Base-by-base conservation (phyloP, 2,329 filamentous ascomycete species). In the Cladosporium sp. region DNA sequence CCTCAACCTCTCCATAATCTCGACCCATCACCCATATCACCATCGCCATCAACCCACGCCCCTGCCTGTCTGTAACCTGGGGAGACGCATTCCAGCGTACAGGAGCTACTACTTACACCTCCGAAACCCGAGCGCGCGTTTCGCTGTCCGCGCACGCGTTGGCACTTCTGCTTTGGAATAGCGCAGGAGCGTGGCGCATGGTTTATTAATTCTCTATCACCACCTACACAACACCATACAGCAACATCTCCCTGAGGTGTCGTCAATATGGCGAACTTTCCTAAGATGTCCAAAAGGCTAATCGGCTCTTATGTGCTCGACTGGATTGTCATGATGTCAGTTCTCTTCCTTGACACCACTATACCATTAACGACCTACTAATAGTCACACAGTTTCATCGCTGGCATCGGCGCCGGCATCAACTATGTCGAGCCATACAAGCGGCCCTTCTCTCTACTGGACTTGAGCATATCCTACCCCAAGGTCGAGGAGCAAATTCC, bases 391-490 rank as follows among this genome's bases (percentile, higher is more conserved):
- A 72, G 70, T 18, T 46, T 46, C 46, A 70, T 72, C 35, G 71
- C 67, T 52, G 72, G 67, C 18, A 63, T 72, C 29, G 71, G 67
- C 18, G 84, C 80, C 65, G 82, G 83, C 7, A 84, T 91, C 70
- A 85, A 85, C 67, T 80, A 80, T 55, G 79, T 88, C 61, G 81
- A 83, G 0, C 90, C 91, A 0, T 91, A 88, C 72, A 86, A 87
- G 71, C 84, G 88, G 40, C 88, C 89, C 0, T 94, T 95, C 76
- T 88, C 86, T 37, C 84, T 92, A 7, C 81, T 87, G 69, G 89
- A 97, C 73, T 86, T 89, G 26, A 85, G 86, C 67, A 96, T 97
- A 73, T 91, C 91, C 21, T 96, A 90, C 71, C 93, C 93, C 0
- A 88, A 86, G 71, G 81, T 84, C 14, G 74, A 89, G 26, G 91